Base-by-base conservation (phyloP, 306 rosid genomes). In the Datisca glomerata region DNA sequence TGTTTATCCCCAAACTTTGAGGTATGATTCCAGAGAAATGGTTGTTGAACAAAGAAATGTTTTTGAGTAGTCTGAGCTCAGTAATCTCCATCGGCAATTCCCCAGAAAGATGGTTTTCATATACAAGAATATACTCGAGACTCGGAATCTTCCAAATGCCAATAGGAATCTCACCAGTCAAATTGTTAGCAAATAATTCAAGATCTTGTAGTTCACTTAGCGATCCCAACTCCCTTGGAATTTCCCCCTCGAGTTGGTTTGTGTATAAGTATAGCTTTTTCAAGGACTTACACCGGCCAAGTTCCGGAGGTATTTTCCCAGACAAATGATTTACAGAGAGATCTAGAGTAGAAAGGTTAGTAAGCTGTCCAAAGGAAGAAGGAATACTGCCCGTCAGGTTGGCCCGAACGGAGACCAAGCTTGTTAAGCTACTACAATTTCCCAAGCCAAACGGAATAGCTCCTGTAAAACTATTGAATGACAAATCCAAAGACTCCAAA, bases 61-160 rank as follows among this genome's bases (percentile, higher is more conserved):
- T 87, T 49, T 60, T 40, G 32, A 87, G 74, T 7, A 67, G 66
- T 60, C 69, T 79, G 47, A 83, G 82, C 59, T 71, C 73, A 19
- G 80, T 65, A 65, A 79, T 74, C 69, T 76, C 81, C 43, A 54
- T 15, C 48, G 94, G 93, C 1, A 87, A 58, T 22, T 79, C 76
- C 21, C 94, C 97, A 3, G 61, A 68, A 36, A 87, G 93, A 38
- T 53, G 71, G 27, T 87, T 87, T 16, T 67, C 62, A 46, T 82
- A 79, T 46, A 87, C 62, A 47, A 52, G 61, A 56, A 87, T 41
- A 32, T 67, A 18, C 63, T 69, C 23, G 28, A 87, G 93, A 41
- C 67, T 49, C 31, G 49, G 78, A 60, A 79, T 83, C 82, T 79
- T 87, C 97, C 97, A 87, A 9, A 87, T 49, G 39, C 80, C 66